phyloP scores from a whole-genome alignment of 139 green algal species.

The Tetradesmus obliquus region DNA sequence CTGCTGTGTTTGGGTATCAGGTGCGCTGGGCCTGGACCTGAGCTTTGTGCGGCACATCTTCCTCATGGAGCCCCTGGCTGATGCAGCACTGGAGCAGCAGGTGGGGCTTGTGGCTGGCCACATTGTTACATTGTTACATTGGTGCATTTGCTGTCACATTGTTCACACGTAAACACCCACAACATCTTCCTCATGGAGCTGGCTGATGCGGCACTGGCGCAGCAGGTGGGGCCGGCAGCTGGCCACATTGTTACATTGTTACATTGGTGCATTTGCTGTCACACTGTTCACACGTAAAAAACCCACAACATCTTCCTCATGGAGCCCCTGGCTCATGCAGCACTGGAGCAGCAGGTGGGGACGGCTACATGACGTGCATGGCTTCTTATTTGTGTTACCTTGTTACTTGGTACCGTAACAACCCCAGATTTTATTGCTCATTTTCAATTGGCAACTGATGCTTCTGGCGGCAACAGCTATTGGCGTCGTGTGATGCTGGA shows the following conservation, averaged over 20 bases:
- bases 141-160: constrained; percentile 69
- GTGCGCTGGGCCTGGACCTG: constrained; percentile 92
- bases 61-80: constrained; percentile 95
- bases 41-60: constrained; percentile 90
- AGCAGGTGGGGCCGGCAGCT: constrained; percentile 82
- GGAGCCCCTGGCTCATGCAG: constrained; percentile 90
- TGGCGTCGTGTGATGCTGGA: neutral
- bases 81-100: constrained; percentile 82
- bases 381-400: neutral
- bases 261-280: constrained; percentile 64
- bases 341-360: constrained; percentile 83
- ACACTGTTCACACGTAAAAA: neutral
- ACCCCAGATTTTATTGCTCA: too few relatives aligned
- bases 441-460: too few relatives aligned
- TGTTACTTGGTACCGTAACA: too few relatives aligned
- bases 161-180: too few relatives aligned
- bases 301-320: constrained; percentile 87
- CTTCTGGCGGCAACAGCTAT: too few relatives aligned
- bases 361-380: constrained; percentile 41
- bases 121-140: constrained; percentile 43
- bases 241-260: constrained; percentile 49
- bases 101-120: constrained; percentile 54
- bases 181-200: constrained; percentile 97
- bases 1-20: neutral
- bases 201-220: constrained; percentile 75